These are phyloP conservation scores for Fimicolochytrium jonesii DNA, from an alignment of 192 early-diverging fungal genomes.

Conservation along the genomic window DNA sequence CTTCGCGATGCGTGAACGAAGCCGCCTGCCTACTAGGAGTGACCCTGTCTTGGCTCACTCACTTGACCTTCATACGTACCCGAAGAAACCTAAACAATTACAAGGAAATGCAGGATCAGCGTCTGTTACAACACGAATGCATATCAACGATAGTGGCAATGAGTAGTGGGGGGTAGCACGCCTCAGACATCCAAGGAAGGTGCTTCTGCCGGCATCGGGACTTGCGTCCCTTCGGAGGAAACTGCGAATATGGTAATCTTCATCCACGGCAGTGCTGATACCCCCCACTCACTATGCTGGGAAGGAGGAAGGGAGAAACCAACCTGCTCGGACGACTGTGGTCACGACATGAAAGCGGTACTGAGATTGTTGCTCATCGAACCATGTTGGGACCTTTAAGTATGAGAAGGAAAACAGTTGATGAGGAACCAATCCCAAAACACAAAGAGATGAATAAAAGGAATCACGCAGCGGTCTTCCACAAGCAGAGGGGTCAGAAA, in stretches of 20 bases:
- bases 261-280: conserved; percentile 30
- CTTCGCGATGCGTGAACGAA: background rate
- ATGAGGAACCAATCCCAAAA: no score
- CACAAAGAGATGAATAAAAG: no score
- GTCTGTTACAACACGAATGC: background rate
- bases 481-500: conserved; percentile 24
- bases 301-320: no score
- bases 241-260: conserved; percentile 35
- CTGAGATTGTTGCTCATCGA: no score
- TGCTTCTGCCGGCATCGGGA: conserved; percentile 18
- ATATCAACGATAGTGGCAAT: background rate
- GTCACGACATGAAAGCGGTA: no score
- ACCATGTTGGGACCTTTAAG: no score
- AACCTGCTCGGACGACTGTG: no score
- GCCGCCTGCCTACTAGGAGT: background rate
- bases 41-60: no score
- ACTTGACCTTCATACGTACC: background rate
- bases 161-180: background rate
- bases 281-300: no score
- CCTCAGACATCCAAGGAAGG: conserved; percentile 42
- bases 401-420: no score
- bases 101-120: background rate
- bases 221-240: conserved; percentile 27
- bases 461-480: no score
- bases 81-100: background rate